Base-by-base conservation (phyloP, 169 alveolate species). In the Cytauxzoon felis region DNA sequence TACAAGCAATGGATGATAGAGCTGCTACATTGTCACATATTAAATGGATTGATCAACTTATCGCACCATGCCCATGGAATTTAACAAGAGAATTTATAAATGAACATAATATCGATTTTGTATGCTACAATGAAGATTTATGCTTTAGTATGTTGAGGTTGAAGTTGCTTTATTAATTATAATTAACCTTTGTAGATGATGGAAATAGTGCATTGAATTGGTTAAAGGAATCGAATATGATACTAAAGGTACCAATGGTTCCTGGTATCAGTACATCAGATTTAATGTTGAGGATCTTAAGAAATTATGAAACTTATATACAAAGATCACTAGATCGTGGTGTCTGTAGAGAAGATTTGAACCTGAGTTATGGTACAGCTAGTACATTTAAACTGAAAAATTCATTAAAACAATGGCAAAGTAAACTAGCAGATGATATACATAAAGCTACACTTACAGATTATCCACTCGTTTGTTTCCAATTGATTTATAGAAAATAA, bases 11-110 rank as follows among this genome's bases (percentile, higher is more conserved):
- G 51, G 78, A 78, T 33, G 98, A 95, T 68, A 71, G 99, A 63
- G 90, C 95, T 8, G 98, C 95, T 42, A 90, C 97, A 9, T 90
- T 96, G 34, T 78, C 81, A 50, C 98, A 95, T 64, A 91, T 97
- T 57, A 89, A 92, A 56, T 96, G 99, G 98, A 98, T 91, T 18
- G 99, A 96, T 75, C 98, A 96, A 69, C 96, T 96, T 26, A 70
- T 96, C 36, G 90, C 96, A 26, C 97, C 98, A 6, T 93, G 98
- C 69, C 98, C 95, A 26, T 93, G 95, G 95, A 88, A 89, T 16
- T 78, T 92, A 16, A 93, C 94, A 5, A 88, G 88, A 51, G 91
- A 90, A 33, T 94, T 94, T 73, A 23, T 94, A 24, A 91, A 89
- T 47, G 69, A 91, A 54, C 90, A 93, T 57, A 73, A 78, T 53